phyloP scores from a whole-genome alignment of 2,329 filamentous ascomycete genomes.

The Apiospora malaysiana region DNA sequence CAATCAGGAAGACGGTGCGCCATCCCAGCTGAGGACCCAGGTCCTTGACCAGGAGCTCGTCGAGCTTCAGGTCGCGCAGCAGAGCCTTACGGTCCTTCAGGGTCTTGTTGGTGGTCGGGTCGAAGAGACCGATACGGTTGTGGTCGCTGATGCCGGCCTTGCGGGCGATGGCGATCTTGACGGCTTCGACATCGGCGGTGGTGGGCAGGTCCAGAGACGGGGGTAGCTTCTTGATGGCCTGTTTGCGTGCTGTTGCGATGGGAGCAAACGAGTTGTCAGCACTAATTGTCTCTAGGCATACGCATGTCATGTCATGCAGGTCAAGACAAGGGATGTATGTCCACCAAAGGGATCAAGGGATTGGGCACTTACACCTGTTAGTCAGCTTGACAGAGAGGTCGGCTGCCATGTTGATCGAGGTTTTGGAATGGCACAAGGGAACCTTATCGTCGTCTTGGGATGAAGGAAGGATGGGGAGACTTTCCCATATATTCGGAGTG shows the following conservation, averaged over 20 bases:
- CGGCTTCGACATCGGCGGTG: constrained; percentile 63
- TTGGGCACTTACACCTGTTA: constrained; percentile 17
- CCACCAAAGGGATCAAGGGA: background rate
- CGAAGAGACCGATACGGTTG: constrained; percentile 68
- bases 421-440: background rate
- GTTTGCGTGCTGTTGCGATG: constrained; percentile 47
- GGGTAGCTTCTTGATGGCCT: constrained; percentile 62
- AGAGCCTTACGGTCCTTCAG: constrained; percentile 66
- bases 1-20: constrained; percentile 92
- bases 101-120: constrained; percentile 65
- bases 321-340: background rate
- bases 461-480: background rate
- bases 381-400: constrained; percentile 21
- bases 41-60: constrained; percentile 86
- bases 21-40: constrained; percentile 89
- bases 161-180: constrained; percentile 62
- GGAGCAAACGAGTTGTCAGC: background rate
- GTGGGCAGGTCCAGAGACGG: constrained; percentile 53
- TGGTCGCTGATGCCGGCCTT: constrained; percentile 57
- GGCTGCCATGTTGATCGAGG: constrained; percentile 15
- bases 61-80: constrained; percentile 52
- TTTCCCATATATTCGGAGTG: background rate
- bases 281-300: background rate
- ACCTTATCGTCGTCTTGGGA: constrained; percentile 8
- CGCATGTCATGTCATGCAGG: constrained; percentile 3